Evolutionary conservation across 192 early-diverging fungal species (phyloP).

Genomic region (Coemansia sp.): DNA sequence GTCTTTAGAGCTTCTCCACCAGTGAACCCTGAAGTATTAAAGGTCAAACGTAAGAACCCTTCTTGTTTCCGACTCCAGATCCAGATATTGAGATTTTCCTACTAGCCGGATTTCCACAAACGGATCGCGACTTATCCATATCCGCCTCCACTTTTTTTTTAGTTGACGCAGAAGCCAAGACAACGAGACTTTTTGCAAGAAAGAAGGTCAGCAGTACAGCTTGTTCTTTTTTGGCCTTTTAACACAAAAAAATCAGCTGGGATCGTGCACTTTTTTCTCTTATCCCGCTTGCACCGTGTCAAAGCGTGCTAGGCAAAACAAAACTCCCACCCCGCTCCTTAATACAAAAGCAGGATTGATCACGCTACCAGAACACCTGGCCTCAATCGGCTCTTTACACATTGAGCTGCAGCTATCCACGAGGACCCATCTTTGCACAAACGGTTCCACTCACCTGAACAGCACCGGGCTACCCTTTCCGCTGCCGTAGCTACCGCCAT

Average conservation of each 20-base stretch:
- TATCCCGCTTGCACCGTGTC: not conserved
- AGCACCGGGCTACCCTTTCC: not conserved
- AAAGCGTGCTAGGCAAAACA: not conserved
- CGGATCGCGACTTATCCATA: not conserved
- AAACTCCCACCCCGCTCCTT: not conserved
- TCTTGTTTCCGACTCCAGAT: not conserved
- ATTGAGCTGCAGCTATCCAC: not conserved
- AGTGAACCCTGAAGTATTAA: not conserved
- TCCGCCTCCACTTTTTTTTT: not conserved
- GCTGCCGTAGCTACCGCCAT: not conserved
- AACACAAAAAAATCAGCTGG: not conserved
- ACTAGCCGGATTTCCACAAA: not conserved
- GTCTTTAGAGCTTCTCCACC: not conserved
- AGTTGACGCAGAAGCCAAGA: not conserved
- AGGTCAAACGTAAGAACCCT: not conserved
- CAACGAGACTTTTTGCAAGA: not conserved
- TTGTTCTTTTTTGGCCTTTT: not conserved
- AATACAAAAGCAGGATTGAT: not conserved
- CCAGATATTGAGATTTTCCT: not conserved
- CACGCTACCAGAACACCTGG: not conserved
- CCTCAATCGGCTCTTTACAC: not conserved
- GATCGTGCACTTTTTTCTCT: not conserved
- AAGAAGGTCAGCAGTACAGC: not conserved
- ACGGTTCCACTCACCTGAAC: constrained; percentile 3
- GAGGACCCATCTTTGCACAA: constrained; percentile 4